Conservation (phyloP, 2,329 filamentous ascomycete genomes). For the Penicillium occitanis region DNA sequence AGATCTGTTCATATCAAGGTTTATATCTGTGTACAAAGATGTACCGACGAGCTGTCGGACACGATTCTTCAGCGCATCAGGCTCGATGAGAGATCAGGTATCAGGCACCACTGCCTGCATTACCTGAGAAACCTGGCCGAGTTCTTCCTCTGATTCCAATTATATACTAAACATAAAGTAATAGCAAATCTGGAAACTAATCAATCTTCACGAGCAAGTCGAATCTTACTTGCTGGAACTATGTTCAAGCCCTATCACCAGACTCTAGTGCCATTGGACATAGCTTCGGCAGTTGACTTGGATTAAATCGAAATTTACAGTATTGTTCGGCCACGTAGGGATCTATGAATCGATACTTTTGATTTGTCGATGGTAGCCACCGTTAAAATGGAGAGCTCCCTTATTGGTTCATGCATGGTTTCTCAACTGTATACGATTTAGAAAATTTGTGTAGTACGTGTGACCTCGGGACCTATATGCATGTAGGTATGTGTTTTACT, state of each 20-base stretch:
- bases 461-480: background rate
- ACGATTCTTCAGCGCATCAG: background rate
- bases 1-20: background rate
- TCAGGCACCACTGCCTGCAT: conserved; percentile 1
- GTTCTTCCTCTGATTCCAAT: background rate
- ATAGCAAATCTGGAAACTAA: background rate
- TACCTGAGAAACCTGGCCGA: background rate
- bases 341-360: background rate
- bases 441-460: background rate
- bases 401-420: background rate
- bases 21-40: background rate
- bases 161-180: background rate
- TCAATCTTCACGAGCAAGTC: background rate
- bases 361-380: background rate
- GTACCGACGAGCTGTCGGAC: background rate
- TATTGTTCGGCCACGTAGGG: background rate
- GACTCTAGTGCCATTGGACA: background rate
- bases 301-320: background rate
- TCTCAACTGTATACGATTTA: background rate
- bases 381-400: no score
- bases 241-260: background rate
- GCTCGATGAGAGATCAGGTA: background rate
- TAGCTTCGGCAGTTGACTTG: background rate
- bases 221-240: background rate
- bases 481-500: background rate